Conservation (phyloP, 805 yeast genomes). For the Kregervanrija pseudodelftensis region DNA sequence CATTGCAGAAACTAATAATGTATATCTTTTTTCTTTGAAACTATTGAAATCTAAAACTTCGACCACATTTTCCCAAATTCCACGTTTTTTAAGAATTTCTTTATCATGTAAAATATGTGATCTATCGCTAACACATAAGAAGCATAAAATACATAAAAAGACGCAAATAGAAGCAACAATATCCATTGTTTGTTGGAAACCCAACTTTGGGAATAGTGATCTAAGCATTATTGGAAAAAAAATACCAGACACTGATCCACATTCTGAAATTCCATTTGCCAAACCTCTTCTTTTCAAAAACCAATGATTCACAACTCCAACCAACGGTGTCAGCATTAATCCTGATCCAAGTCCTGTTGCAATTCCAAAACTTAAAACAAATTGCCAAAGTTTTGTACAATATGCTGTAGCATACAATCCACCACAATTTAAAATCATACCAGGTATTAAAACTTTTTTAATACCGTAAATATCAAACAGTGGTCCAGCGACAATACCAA, state of each 20-base stretch:
- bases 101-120: slow-evolving; percentile 22
- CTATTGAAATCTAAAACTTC: slow-evolving; percentile 32
- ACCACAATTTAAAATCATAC: slow-evolving; percentile 35
- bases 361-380: slow-evolving; percentile 52
- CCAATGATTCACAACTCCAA: slow-evolving; percentile 63
- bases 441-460: slow-evolving; percentile 35
- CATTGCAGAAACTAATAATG: slow-evolving; percentile 34
- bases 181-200: slow-evolving; percentile 50
- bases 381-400: slow-evolving; percentile 50
- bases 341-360: slow-evolving; percentile 56
- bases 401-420: slow-evolving; percentile 32
- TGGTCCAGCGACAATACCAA: slow-evolving; percentile 35
- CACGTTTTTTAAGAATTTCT: slow-evolving; percentile 11
- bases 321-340: slow-evolving; percentile 51
- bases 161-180: slow-evolving; percentile 42
- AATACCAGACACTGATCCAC: slow-evolving; percentile 49
- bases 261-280: slow-evolving; percentile 43
- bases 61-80: slow-evolving; percentile 12
- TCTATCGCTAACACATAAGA: slow-evolving; percentile 37
- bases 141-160: slow-evolving; percentile 29
- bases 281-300: slow-evolving; percentile 52
- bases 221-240: slow-evolving; percentile 47
- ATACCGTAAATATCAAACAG: slow-evolving; percentile 61
- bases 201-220: slow-evolving; percentile 40
- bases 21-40: slow-evolving; percentile 31